These are phyloP conservation scores for Myriosclerotinia curreyana DNA, from an alignment of 2,329 filamentous ascomycete genomes.

Conservation along the genomic window DNA sequence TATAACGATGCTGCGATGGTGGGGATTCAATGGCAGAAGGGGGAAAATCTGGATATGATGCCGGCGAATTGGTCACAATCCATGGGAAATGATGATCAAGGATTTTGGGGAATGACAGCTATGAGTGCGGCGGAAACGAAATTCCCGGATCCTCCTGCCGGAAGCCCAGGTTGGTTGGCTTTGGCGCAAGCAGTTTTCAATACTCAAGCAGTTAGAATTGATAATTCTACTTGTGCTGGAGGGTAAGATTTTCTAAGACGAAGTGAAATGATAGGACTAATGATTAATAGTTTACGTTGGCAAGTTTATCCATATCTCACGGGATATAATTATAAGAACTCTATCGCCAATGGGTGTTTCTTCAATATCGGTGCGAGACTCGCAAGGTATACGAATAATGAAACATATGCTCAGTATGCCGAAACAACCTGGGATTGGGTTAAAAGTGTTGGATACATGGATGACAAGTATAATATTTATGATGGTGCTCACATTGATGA, in stretches of 20 bases:
- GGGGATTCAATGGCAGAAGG: slow-evolving; percentile 58
- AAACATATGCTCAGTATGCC: slow-evolving; percentile 76
- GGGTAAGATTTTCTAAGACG: slow-evolving; percentile 44
- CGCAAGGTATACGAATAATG: slow-evolving; percentile 73
- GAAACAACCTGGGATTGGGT: slow-evolving; percentile 68
- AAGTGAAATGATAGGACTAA: slow-evolving; percentile 19
- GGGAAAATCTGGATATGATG: slow-evolving; percentile 56
- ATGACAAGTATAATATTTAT: slow-evolving; percentile 51
- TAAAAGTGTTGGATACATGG: slow-evolving; percentile 55
- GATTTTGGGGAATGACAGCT: slow-evolving; percentile 82
- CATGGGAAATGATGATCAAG: slow-evolving; percentile 42
- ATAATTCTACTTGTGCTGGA: slow-evolving; percentile 61
- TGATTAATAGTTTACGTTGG: slow-evolving; percentile 60
- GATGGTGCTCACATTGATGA: slow-evolving; percentile 51
- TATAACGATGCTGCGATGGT: slow-evolving; percentile 55
- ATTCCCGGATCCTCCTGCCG: slow-evolving; percentile 64
- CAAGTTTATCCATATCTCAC: slow-evolving; percentile 69
- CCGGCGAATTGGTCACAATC: slow-evolving; percentile 45
- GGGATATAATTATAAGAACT: slow-evolving; percentile 60
- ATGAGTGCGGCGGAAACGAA: slow-evolving; percentile 75
- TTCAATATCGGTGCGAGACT: slow-evolving; percentile 68
- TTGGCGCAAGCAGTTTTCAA: slow-evolving; percentile 79
- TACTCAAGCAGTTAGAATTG: slow-evolving; percentile 70
- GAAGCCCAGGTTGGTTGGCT: slow-evolving; percentile 71
- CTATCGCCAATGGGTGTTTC: slow-evolving; percentile 65